Evolutionary conservation across 805 yeast genomes (phyloP).

Genomic region (Ogataea pini): DNA sequence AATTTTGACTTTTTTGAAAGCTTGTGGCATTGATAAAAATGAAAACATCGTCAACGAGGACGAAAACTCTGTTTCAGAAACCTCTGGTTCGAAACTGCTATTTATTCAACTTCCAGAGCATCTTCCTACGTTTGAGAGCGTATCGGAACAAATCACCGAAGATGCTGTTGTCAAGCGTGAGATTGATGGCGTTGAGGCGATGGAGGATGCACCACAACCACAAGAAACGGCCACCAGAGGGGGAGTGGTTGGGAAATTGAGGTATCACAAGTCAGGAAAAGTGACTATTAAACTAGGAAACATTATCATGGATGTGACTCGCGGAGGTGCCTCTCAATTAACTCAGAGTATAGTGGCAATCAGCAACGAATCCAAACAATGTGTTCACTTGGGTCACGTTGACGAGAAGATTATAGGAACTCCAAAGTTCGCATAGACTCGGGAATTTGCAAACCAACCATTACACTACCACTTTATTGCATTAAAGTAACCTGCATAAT

Average conservation of each 20-base stretch:
- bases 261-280: conserved; percentile 83
- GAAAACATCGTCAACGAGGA: conserved; percentile 11
- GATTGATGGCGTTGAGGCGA: conserved; percentile 1
- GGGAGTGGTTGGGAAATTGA: conserved; percentile 73
- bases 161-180: conserved; percentile 12
- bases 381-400: conserved; percentile 55
- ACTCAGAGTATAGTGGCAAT: conserved; percentile 68
- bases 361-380: conserved; percentile 40
- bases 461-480: not conserved
- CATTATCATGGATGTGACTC: conserved; percentile 63
- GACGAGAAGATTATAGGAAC: conserved; percentile 58
- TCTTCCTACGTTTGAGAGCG: conserved; percentile 25
- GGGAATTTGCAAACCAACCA: no score
- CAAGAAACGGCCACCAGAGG: not conserved
- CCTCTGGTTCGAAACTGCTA: conserved; percentile 13
- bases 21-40: conserved; percentile 11
- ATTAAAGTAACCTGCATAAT: conserved; percentile 1
- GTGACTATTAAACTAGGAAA: conserved; percentile 74
- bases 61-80: not conserved
- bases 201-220: not conserved
- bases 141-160: not conserved
- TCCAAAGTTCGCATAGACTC: conserved; percentile 43
- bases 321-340: conserved; percentile 69
- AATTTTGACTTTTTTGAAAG: conserved; percentile 29
- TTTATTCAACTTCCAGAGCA: conserved; percentile 36